Base-by-base conservation (phyloP, 192 early-diverging fungal genomes). In the Funneliformis geosporum region DNA sequence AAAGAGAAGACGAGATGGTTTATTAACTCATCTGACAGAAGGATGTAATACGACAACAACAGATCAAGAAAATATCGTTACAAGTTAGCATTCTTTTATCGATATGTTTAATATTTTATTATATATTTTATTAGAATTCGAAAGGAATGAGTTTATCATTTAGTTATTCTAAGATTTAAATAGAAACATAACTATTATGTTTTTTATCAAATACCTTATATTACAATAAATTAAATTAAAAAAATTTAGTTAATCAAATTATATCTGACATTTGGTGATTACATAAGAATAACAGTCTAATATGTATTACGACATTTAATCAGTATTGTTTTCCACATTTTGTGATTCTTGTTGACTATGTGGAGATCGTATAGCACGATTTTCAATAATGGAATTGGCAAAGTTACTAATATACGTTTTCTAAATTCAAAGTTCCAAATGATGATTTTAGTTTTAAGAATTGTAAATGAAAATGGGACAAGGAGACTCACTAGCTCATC, bases 1-100 rank as follows among this genome's bases (percentile, higher is more conserved):
- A 39, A 68, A 68, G 38, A 65, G 76, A 78, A 27, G 76, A 9
- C 76, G 66, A 11, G 66, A 78, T 16, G 50, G 4, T 38, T 78
- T 78, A 8, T 16, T 78, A 27, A 42, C 46, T 33, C 39, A 60
- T 33, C 27, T 78, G 9, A 18, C 14, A 16, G 76, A 78, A 27
- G 75, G 62, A 1, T 75, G 50, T 60, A 33, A 69, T 69, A 66
- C 64, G 6, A 38, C 64, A 16, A 18, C 10, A 27, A 27, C 64
- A 12, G 8, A 18, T 55, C 50, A 55, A 55, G 50, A 55, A 55
- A 55, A 55, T 55, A 55, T 12, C 4, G 14, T 5, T 18, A 55
- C 47, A 5, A 55, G 18, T 18, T 18, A 55, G 16, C 18, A 55
- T 5, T n/a, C n/a, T n/a, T n/a, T n/a, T n/a, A n/a, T n/a, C n/a